Evolutionary conservation across 129 eudicot species (phyloP).

Genomic region (Helichrysum umbraculigerum): DNA sequence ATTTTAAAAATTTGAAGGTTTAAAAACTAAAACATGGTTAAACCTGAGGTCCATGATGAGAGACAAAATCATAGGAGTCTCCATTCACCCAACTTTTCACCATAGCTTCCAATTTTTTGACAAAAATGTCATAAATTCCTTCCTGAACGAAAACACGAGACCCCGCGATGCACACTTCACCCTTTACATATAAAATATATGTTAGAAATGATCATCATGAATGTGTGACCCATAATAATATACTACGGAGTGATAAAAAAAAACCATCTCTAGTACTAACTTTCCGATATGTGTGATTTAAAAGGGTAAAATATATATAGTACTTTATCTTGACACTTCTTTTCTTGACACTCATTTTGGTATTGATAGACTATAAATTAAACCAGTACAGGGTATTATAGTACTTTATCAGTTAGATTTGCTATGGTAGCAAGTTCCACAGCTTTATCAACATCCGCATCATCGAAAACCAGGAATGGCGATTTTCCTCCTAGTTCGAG

Average conservation of each 20-base stretch:
- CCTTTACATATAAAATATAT: slow-evolving; percentile 39
- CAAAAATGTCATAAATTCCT: slow-evolving; percentile 60
- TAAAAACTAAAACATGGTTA: not conserved
- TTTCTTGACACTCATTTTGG: no score
- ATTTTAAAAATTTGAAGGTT: not conserved
- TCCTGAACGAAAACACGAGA: slow-evolving; percentile 77
- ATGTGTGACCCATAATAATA: no score
- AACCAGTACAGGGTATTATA: no score
- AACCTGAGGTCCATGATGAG: slow-evolving; percentile 85
- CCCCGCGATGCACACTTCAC: slow-evolving; percentile 72
- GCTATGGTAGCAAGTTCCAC: slow-evolving; percentile 53
- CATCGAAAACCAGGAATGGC: slow-evolving; percentile 69
- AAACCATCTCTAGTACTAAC: no score
- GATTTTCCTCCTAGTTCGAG: slow-evolving; percentile 85
- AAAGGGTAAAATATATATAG: no score
- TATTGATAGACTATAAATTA: no score
- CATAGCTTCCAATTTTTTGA: slow-evolving; percentile 41
- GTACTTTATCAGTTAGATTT: slow-evolving; percentile 49
- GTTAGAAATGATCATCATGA: no score
- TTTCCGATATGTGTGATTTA: no score
- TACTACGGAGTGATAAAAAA: not conserved
- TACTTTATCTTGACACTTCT: no score
- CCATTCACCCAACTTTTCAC: slow-evolving; percentile 59
- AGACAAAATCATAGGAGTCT: slow-evolving; percentile 68
- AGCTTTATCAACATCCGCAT: slow-evolving; percentile 68